A percentile compares a stretch with the other conserved stretches of the same genome.
Evolutionary conservation across 2,329 filamentous ascomycete genomes (phyloP).

Genomic region (Colletotrichum lupini): DNA sequence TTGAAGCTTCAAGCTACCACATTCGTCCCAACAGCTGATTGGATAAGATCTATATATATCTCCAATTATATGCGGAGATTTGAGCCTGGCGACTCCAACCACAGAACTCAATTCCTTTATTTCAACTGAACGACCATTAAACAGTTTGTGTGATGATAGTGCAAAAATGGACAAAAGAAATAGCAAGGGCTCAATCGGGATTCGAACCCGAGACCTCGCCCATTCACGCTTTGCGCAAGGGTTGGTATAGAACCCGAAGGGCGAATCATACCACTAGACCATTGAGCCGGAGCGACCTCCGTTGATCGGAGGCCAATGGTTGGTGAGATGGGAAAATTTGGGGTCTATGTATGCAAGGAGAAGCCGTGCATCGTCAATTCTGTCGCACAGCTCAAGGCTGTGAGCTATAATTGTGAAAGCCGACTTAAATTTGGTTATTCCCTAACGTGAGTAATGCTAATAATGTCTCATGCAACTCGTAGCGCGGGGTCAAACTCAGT

Average conservation of each 20-base stretch:
- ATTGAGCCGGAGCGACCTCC: constrained; percentile 11
- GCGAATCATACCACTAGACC: constrained; percentile 37
- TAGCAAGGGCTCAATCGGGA: constrained; percentile 25
- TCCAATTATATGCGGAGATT: too few species aligned
- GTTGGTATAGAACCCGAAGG: constrained; percentile 24
- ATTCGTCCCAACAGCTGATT: too few species aligned
- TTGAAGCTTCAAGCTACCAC: too few species aligned
- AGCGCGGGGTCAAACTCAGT: too few species aligned
- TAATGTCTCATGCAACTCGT: too few species aligned
- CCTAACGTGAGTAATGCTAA: too few species aligned
- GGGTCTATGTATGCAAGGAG: rapidly evolving
- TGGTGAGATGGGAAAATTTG: rapidly evolving
- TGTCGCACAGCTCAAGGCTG: too few species aligned
- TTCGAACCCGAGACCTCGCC: constrained; percentile 35
- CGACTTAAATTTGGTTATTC: neutral
- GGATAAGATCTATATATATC: too few species aligned
- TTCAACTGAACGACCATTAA: too few species aligned
- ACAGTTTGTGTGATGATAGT: too few species aligned
- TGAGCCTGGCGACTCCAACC: too few species aligned
- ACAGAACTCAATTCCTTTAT: too few species aligned
- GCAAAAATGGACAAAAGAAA: neutral
- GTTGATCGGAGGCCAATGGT: neutral
- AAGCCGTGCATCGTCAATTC: neutral
- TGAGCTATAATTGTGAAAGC: neutral
- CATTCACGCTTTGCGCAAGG: constrained; percentile 14